Evolutionary conservation across 495 filamentous ascomycete species (phyloP).

Genomic region (Podospora pseudoanserina): DNA sequence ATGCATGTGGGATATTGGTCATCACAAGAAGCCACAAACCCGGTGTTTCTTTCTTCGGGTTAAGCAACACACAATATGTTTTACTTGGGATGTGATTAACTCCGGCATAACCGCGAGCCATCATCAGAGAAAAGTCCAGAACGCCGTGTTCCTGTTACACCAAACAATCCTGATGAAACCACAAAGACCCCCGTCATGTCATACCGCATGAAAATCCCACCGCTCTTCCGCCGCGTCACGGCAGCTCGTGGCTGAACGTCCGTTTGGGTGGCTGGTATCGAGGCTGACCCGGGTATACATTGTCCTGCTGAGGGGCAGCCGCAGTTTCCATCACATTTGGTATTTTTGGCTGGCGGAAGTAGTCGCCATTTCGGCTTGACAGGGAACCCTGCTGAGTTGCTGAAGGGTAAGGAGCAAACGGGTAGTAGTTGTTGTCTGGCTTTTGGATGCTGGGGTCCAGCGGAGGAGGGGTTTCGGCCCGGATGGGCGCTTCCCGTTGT

Average conservation of each 20-base stretch:
- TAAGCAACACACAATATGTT: background rate
- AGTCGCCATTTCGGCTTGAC: background rate
- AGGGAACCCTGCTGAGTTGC: background rate
- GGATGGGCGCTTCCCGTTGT: conserved; percentile 12
- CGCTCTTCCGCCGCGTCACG: background rate
- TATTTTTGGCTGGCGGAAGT: background rate
- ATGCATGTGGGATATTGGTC: background rate
- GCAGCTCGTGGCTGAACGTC: background rate
- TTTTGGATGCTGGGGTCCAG: conserved; percentile 9
- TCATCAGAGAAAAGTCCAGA: background rate
- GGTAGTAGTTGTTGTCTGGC: background rate
- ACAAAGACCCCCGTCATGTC: background rate
- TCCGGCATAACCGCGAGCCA: background rate
- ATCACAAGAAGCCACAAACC: background rate
- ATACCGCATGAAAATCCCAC: background rate
- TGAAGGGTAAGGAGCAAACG: background rate
- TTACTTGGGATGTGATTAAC: background rate
- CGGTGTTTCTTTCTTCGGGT: too few species aligned
- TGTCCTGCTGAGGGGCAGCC: background rate
- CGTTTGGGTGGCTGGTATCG: background rate
- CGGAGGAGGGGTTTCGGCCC: conserved; percentile 25
- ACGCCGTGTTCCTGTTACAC: background rate
- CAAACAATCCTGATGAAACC: background rate
- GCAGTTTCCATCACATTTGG: background rate
- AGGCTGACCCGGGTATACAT: background rate